These are phyloP conservation scores for Antitrichia curtipendula DNA, from an alignment of 225 moss, liverwort and hornwort genomes.

Conservation along the genomic window DNA sequence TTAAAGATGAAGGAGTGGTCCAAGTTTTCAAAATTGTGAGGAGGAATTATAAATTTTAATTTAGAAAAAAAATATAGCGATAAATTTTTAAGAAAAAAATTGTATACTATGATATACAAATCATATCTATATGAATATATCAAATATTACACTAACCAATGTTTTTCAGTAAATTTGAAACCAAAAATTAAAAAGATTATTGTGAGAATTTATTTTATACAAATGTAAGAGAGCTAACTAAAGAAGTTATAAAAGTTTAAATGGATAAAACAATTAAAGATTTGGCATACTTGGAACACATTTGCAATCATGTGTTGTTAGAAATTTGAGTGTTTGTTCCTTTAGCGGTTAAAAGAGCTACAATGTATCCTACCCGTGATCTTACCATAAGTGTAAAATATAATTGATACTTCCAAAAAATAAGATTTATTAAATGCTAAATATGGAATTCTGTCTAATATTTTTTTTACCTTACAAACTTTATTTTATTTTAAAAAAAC, in stretches of 20 bases:
- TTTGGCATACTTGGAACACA: not conserved
- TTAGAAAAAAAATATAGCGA: not conserved
- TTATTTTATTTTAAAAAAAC: not conserved
- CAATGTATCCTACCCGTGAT: rapidly evolving
- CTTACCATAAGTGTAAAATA: too few species aligned
- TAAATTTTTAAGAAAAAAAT: not conserved
- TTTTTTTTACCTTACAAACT: not conserved
- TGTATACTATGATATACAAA: not conserved
- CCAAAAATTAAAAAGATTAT: not conserved
- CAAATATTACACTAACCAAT: not conserved
- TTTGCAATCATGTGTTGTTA: not conserved
- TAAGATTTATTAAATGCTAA: not conserved
- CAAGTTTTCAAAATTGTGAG: not conserved
- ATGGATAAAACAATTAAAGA: not conserved
- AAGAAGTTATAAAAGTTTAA: not conserved
- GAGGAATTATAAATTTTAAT: not conserved
- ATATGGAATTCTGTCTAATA: too few species aligned
- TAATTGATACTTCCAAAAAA: rapidly evolving
- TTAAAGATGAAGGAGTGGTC: not conserved
- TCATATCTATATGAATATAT: not conserved
- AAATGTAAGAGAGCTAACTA: not conserved
- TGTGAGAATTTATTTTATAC: not conserved
- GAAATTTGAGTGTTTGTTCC: not conserved
- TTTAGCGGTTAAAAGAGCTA: not conserved
- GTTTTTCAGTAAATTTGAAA: not conserved